Base-by-base conservation (phyloP, 139 green algal genomes). In the Chlamydomonas sphaeroides region DNA sequence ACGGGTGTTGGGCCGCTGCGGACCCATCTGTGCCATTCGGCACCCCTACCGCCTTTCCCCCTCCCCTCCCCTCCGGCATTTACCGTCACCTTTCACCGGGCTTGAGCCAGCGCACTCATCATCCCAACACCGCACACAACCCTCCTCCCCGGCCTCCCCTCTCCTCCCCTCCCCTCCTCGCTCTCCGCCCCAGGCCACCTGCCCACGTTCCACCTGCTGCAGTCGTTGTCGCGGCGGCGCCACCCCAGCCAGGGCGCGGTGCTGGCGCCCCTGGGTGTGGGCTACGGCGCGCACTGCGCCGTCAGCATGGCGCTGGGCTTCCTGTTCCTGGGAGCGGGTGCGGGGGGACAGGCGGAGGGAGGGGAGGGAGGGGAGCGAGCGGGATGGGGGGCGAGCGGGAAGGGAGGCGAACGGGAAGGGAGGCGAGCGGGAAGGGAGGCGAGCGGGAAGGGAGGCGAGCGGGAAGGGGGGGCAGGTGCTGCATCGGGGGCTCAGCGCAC, bases 261-360 rank as follows among this genome's bases (percentile, higher is more conserved):
- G 65, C 69, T 86, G 28, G 45, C 76, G 4, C 35, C 63, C 48
- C 71, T 86, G 56, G 82, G 79, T 21, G 49, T 97, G 38, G 88
- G 65, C 30, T 97, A 97, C 81, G 96, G 94, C 39, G 89, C 89
- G n/a, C 95, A 99, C 91, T 93, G 96, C 84, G 93, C 95, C 5
- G 85, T 97, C 35, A 88, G 73, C 79, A 92, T 98, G 87, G 95
- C 95, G 15, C 80, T 96, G 32, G 96, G 96, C 21, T 98, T 98
- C 85, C 91, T 99, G 53, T 98, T 98, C 85, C 84, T 98, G 78
- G 94, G 94, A 18, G 94, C 87, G 33, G 95, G 84, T 78, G 67
- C 11, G n/a, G n/a, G n/a, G 45, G 45, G 38, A 25, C 39, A 36
- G 21, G 1, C 5, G 1, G 25, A 75, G 35, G 65, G 65, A 49